Base-by-base conservation (phyloP, 257 asterid genomes). In the Rauvolfia tetraphylla region DNA sequence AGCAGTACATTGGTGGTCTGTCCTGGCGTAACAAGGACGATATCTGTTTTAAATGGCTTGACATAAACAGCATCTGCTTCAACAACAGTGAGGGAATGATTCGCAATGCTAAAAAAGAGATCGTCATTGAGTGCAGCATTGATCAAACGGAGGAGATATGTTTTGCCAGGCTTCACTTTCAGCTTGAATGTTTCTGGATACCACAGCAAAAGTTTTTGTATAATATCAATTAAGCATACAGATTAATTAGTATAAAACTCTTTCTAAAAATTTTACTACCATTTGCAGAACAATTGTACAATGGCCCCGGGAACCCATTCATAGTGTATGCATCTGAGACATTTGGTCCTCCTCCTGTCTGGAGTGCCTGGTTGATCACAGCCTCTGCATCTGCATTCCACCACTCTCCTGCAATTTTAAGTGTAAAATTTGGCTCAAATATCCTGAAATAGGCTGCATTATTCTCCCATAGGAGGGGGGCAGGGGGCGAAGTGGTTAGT, bases 91-190 rank as follows among this genome's bases (percentile, higher is more conserved):
- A 90, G n/a, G 1, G 90, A 77, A 71, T 90, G 96, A 76, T 86
- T 89, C 0, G 90, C 79, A 44, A 89, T 82, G 0, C 83, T 77
- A 79, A 90, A 90, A 81, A 91, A 90, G 3, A 91, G 93, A 0
- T 90, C 96, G 23, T 90, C 97, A 53, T 91, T 90, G 78, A 91
- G 89, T 33, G 96, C 97, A 81, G 90, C 96, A n/a, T 88, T 91
- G 87, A 91, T 89, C 56, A 91, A 31, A 0, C 97, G 89, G 12
- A 91, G 90, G 8, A 91, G 81, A 74, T 91, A 90, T 3, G 93
- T 87, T 78, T 88, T 90, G 29, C 89, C 90, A 0, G 90, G 86
- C 81, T 81, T 85, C 78, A 87, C 96, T 80, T 81, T 90, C 71
- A 87, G 83, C 83, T 83, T 89, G 70, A 83, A 90, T 3, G 92